A percentile compares a stretch with the other conserved stretches of the same genome.
Conservation (phyloP, 306 rosid species). For the Cucumis cinereus region DNA sequence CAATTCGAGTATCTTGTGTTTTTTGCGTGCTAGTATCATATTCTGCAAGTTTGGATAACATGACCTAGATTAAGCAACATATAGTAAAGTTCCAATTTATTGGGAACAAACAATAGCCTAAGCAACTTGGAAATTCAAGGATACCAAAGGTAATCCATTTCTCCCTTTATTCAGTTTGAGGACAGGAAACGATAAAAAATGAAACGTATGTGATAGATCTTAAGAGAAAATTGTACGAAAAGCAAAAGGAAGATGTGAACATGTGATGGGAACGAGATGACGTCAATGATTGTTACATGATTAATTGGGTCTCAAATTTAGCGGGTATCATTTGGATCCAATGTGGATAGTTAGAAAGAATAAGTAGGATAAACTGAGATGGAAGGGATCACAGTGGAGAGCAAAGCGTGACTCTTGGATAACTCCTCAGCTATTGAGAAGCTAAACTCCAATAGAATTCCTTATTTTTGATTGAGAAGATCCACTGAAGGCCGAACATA, state of each 20-base stretch:
- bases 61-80: not conserved
- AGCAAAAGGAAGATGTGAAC: not conserved
- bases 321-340: not conserved
- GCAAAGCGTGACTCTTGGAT: not conserved
- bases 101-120: not conserved
- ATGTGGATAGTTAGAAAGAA: not conserved
- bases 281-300: not conserved
- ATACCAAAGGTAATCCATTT: not conserved
- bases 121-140: not conserved
- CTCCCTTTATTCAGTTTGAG: not conserved
- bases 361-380: not conserved
- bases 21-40: no score
- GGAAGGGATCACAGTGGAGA: not conserved
- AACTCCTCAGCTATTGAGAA: not conserved
- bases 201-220: not conserved
- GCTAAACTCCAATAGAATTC: not conserved
- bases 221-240: not conserved
- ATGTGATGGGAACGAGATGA: not conserved
- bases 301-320: not conserved
- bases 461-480: not conserved
- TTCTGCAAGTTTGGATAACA: no score
- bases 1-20: no score
- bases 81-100: not conserved
- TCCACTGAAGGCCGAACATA: not conserved
- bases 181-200: not conserved